Evolutionary conservation across 495 filamentous ascomycete species (phyloP).

Genomic region (Tuber brumale): DNA sequence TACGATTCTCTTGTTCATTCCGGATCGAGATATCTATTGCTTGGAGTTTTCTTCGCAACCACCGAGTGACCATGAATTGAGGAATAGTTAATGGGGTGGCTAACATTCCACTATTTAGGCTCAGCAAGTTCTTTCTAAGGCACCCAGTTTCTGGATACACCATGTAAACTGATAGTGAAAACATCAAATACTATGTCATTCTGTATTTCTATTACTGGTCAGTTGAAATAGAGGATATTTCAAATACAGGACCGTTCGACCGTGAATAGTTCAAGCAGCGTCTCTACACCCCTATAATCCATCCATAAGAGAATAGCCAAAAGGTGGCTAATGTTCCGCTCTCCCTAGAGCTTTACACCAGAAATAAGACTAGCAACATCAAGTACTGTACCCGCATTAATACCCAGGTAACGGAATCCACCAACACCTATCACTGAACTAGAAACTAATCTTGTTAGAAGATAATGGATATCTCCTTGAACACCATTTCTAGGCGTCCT

Average conservation of each 20-base stretch:
- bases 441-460: too few relatives aligned
- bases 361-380: background rate
- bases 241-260: background rate
- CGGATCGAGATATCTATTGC: background rate
- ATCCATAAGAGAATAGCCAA: background rate
- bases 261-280: background rate
- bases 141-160: background rate
- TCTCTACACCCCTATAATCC: background rate
- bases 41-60: background rate
- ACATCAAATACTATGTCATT: background rate
- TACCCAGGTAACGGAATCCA: too few relatives aligned
- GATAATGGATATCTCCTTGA: background rate
- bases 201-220: background rate
- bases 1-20: background rate
- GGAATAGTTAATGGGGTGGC: background rate
- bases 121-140: background rate
- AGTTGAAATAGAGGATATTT: background rate
- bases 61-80: background rate
- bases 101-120: background rate
- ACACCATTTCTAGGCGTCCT: background rate
- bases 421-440: too few relatives aligned
- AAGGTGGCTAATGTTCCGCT: background rate
- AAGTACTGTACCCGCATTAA: too few relatives aligned
- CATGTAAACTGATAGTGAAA: background rate
- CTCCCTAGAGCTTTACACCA: background rate